Base-by-base conservation (phyloP, 1,139 yeast genomes). In the Geotrichum histeridarum region DNA sequence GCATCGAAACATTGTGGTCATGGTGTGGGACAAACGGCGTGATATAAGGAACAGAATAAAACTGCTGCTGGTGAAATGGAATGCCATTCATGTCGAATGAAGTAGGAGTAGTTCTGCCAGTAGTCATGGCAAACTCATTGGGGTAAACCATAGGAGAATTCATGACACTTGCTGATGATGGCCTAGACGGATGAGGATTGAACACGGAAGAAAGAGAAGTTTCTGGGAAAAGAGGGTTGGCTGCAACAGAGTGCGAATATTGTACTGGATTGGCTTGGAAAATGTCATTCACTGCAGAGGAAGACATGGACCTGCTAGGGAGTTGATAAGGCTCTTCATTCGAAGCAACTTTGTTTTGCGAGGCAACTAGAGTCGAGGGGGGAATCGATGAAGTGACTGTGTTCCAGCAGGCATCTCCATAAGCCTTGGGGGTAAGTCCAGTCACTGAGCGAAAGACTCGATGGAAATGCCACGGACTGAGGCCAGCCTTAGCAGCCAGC, bases 401-500 rank as follows among this genome's bases (percentile, higher is more conserved):
- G 62, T 83, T 87, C 80, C 88, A 85, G 68, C 95, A 86, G 61
- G 84, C 84, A 66, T 88, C 95, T 51, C 96, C 96, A 64, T 88
- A 88, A 6, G 88, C 85, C 72, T 88, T 86, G 38, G 95, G 95
- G 0, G 96, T 88, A 59, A 87, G 77, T 0, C 93, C 91, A 14
- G 95, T 86, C 55, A 88, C 89, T 42, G 85, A 80, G 69, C 89
- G 84, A 73, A 88, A 88, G 37, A 88, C 95, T 54, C 96, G 75
- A 73, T 88, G 96, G 70, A 88, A 88, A 71, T 88, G 96, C 96
- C 96, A 88, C n/a, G 96, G 95, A 27, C 88, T 81, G 57, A 88
- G 77, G 61, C 85, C 86, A 11, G 91, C 84, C 66, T 87, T 86
- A 15, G 89, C 84, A 7, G 95, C 96, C 66, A 88, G 76, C 68